Conservation (phyloP, 1,284 basidiomycete species). For the Fomitopsis palustris region DNA sequence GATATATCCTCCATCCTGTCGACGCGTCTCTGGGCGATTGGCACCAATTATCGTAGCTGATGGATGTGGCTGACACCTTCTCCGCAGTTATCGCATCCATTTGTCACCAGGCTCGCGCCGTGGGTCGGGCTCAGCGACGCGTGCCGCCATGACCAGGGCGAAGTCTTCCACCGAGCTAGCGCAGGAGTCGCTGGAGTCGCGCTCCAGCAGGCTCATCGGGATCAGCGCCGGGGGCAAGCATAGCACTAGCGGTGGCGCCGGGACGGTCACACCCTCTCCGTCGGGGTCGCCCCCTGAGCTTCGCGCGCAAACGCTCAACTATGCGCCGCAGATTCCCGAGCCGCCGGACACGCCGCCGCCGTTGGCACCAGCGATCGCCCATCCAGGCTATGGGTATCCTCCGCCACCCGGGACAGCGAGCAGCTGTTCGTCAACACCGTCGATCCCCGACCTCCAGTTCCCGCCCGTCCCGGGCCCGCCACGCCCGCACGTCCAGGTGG, state of each 20-base stretch:
- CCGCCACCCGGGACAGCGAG: conserved; percentile 15
- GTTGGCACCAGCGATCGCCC: conserved; percentile 15
- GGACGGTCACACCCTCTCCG: conserved; percentile 10
- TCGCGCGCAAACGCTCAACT: conserved; percentile 15
- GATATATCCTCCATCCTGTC: no score
- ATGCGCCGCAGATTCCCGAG: conserved; percentile 11
- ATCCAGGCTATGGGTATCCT: conserved; percentile 9
- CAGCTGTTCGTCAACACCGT: conserved; percentile 16
- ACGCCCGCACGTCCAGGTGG: background rate
- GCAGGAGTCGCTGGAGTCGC: conserved; percentile 3
- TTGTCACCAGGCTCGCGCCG: conserved; percentile 68
- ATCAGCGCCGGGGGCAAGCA: background rate
- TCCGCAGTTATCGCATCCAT: conserved; percentile 63
- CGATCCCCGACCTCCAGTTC: conserved; percentile 21
- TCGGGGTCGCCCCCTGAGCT: conserved; percentile 22
- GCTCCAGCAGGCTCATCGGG: background rate
- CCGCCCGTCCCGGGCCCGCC: background rate
- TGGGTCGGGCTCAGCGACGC: conserved; percentile 46
- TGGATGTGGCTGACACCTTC: conserved; percentile 3
- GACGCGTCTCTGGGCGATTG: no score
- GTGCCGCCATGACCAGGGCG: conserved; percentile 37
- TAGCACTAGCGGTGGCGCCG: background rate
- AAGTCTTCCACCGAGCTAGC: conserved; percentile 6
- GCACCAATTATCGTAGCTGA: background rate
- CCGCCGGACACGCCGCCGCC: conserved; percentile 31